phyloP scores from a whole-genome alignment of 768 basidiomycete genomes.

The Suillus decipiens region DNA sequence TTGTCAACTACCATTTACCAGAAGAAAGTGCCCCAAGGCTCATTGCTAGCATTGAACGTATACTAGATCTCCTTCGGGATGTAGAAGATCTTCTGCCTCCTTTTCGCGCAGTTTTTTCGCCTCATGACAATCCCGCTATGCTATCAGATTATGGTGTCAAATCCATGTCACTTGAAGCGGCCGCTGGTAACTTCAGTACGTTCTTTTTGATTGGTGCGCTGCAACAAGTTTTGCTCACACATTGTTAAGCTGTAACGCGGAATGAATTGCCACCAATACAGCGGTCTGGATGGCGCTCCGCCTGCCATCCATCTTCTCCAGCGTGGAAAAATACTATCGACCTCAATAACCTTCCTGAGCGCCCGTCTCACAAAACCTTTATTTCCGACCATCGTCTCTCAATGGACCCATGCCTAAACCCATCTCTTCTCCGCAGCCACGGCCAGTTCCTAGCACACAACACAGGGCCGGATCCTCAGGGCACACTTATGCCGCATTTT shows the following conservation, averaged over 20 bases:
- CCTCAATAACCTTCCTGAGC: conserved; percentile 16
- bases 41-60: conserved; percentile 2
- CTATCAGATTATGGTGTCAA: conserved; percentile 28
- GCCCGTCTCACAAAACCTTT: conserved; percentile 26
- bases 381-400: conserved; percentile 36
- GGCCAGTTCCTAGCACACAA: conserved; percentile 54
- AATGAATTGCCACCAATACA: conserved; percentile 37
- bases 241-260: conserved; percentile 27
- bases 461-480: conserved; percentile 46
- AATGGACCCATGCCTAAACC: conserved; percentile 42
- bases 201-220: neutral
- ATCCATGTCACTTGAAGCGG: conserved; percentile 26
- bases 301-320: conserved; percentile 26
- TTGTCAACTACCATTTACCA: conserved; percentile 19
- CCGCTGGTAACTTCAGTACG: conserved; percentile 30
- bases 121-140: conserved; percentile 31
- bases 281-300: conserved; percentile 24
- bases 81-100: conserved; percentile 33
- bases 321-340: conserved; percentile 33
- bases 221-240: neutral
- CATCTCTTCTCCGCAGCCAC: conserved; percentile 40
- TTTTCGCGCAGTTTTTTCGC: conserved; percentile 32
- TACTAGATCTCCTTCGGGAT: conserved; percentile 28
- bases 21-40: conserved; percentile 9
- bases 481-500: too few species aligned